Evolutionary conservation across 1,284 basidiomycete species (phyloP), one percentile per base, ranked within the genome.

Genomic region (Porodaedalea pini): DNA sequence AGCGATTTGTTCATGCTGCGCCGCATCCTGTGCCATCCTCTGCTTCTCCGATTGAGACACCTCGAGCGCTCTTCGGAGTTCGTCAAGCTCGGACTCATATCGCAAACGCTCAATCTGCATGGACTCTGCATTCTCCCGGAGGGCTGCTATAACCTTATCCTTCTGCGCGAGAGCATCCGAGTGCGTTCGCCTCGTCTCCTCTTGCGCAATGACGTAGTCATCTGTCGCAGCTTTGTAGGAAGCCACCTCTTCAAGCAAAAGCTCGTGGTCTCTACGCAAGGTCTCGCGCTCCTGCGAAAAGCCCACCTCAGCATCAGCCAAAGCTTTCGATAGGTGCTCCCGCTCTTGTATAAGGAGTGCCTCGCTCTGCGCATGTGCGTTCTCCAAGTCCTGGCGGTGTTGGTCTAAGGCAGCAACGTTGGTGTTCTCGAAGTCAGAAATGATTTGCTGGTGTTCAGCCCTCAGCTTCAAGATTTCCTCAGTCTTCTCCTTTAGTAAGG

Each of bases 1-100:
- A 8, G 81, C 79, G 43, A 90, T 75, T 11, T 85, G 85, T 64
- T 89, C 81, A 25, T 83, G 85, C 63, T 88, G 85, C 3, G 86
- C 88, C 21, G 82, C 83, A 64, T 91, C 85, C 64, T 86, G 79
- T 44, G 82, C 71, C n/a, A 88, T 78, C 63, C 76, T 78, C 1
- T 77, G 76, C 64, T 87, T 84, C 65, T 87, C 82, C 11, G 67
- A 71, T 25, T 75, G 79, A 44, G 80, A 82, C 61, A 71, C 73
- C 48, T 81, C 76, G 19, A 92, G 75, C 65, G 88, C 83, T n/a
- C 71, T 76, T 56, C 78, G 78, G 52, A 89, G 75, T 61, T 72
- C 73, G 17, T 75, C 77, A 40, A 87, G 71, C 65, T 88, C 79
- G 27, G 72, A 69, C 27, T 76, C 74, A 47, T 89, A 73, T 34